phyloP scores from a whole-genome alignment of 805 yeast genomes.

The baker's yeast (Saccharomyces cerevisiae) region DNA sequence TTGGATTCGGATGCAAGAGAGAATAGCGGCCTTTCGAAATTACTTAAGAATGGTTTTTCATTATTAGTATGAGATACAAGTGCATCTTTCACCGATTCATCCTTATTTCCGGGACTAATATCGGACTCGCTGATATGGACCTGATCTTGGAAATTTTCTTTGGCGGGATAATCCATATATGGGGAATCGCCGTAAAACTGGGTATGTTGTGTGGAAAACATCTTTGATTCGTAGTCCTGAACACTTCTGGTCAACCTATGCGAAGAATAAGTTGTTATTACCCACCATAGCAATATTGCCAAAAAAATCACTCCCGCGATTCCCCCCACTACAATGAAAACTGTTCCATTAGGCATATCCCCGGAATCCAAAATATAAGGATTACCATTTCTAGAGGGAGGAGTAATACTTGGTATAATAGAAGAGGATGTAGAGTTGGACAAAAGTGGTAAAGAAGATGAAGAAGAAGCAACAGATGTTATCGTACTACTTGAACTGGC shows the following conservation, averaged over 20 bases:
- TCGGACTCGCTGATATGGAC: background rate
- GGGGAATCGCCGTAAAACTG: background rate
- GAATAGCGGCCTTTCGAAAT: background rate
- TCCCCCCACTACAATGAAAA: constrained; percentile 70
- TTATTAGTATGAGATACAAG: background rate
- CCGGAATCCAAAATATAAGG: constrained; percentile 50
- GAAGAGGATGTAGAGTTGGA: constrained; percentile 15
- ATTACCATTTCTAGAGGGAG: constrained; percentile 49
- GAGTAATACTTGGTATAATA: constrained; percentile 29
- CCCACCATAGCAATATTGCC: constrained; percentile 43
- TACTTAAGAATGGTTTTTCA: background rate
- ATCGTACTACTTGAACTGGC: background rate
- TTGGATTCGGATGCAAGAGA: background rate
- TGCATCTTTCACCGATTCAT: background rate
- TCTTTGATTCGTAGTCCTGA: background rate
- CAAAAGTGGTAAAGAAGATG: constrained; percentile 2
- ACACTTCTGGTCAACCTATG: constrained; percentile 41
- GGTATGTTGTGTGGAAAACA: background rate
- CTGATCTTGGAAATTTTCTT: background rate
- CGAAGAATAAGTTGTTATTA: constrained; percentile 40
- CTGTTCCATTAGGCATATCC: constrained; percentile 58
- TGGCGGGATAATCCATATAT: background rate
- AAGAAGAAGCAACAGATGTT: background rate
- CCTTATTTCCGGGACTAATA: background rate
- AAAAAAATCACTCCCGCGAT: constrained; percentile 50